Base-by-base conservation (phyloP, 2,329 filamentous ascomycete species). In the Sporothrix globosa region DNA sequence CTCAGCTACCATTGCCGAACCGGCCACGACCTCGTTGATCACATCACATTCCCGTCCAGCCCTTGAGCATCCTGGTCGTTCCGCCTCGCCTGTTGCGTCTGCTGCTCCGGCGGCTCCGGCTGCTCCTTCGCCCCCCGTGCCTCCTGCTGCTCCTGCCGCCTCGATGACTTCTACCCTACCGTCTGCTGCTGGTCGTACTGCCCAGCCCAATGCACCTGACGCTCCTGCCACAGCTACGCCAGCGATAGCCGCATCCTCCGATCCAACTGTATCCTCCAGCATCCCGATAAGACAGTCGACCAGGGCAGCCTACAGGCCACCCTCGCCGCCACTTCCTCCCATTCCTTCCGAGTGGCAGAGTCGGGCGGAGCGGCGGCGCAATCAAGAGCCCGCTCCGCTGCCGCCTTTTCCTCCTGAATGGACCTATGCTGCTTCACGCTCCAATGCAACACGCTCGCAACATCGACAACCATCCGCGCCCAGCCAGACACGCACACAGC, bases 301-400 rank as follows among this genome's bases (percentile, higher is more conserved):
- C 2, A 14, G 27, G 2, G 3, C 27, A 11, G 17, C 7, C 3
- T 66, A 66, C 21, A 27, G 46, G 5, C 46, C 63, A 4, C 27
- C 46, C 0, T 52, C 46, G 1, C 63, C 63, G 6, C 63, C 63
- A 9, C 63, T 66, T 24, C 63, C 63, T n/a, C 63, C 63, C 27
- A 39, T 39, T 17, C 63, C 63, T 13, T 3, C 4, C 63, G 46
- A 66, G 44, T 66, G 61, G 61, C 61, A 66, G 61, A 17, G 10
- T 19, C 46, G 19, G 13, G 17, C 9, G 17, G 14, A 24, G 61
- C 61, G n/a, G 7, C 60, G 6, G 11, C 21, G 24, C 58, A 27
- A 19, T 5, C 60, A 10, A 21, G 21, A 17, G 14, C 24, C 61
- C 14, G 24, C 61, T 13, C 61, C 61, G 17, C 44, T 66, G 44